Percentiles rank a stretch among this genome's conserved stretches.
Evolutionary conservation across 2,329 filamentous ascomycete species (phyloP).

Genomic region (Ophiostoma triangulosporum): DNA sequence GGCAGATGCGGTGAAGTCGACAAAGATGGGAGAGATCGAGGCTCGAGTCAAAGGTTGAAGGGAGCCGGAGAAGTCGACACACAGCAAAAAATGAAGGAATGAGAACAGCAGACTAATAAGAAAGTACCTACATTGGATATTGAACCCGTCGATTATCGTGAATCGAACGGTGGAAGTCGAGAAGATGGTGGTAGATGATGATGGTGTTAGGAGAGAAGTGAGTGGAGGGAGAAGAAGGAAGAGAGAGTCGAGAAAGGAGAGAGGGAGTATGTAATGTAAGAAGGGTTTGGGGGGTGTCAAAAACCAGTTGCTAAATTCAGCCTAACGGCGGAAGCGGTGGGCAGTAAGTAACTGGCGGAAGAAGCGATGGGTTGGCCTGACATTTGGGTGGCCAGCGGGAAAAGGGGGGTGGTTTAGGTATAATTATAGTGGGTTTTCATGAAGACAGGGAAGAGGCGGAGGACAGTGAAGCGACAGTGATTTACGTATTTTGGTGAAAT

Average conservation of each 20-base stretch:
- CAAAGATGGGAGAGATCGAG: not conserved
- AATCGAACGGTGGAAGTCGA: not conserved
- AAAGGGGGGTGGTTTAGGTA: not conserved
- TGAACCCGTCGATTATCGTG: not conserved
- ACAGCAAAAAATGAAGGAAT: not conserved
- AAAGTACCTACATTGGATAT: conserved; percentile 2
- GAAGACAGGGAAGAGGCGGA: not conserved
- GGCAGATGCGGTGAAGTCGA: no score
- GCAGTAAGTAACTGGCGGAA: not conserved
- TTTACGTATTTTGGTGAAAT: no score
- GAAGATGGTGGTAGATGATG: not conserved
- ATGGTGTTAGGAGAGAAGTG: conserved; percentile 1
- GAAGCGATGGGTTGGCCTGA: not conserved
- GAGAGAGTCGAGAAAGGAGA: conserved; percentile 7
- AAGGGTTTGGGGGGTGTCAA: not conserved
- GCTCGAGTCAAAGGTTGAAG: not conserved
- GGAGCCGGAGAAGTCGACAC: not conserved
- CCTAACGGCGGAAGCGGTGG: conserved; percentile 3
- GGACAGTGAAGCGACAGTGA: not conserved
- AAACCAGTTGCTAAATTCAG: conserved; percentile 7
- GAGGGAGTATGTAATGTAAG: conserved; percentile 2
- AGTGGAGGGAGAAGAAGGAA: conserved; percentile 3
- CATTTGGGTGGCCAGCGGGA: not conserved
- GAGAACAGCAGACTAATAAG: not conserved
- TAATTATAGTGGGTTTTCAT: not conserved